Evolutionary conservation across 2,329 filamentous ascomycete species (phyloP).

Genomic region (Monosporascus cannonballus): DNA sequence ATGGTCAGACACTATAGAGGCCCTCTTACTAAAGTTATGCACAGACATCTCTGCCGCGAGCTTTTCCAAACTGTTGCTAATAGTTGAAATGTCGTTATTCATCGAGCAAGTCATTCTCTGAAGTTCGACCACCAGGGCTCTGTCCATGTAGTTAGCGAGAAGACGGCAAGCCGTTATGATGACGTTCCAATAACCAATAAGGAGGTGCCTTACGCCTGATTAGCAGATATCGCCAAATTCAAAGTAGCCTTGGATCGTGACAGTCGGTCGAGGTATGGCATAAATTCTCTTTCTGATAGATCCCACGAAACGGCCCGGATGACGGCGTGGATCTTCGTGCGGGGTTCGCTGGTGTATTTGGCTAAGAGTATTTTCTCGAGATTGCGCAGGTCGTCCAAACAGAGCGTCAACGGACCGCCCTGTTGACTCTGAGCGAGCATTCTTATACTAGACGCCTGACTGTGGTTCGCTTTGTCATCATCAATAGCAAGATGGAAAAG

Average conservation of each 20-base stretch:
- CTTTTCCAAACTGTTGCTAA: background rate
- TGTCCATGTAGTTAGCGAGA: background rate
- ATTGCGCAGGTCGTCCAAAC: slow-evolving; percentile 1
- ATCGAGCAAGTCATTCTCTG: slow-evolving; percentile 1
- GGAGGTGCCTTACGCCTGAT: background rate
- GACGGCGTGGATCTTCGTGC: slow-evolving; percentile 1
- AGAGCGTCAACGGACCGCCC: slow-evolving; percentile 1
- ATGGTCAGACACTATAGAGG: background rate
- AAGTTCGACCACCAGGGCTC: slow-evolving; percentile 4
- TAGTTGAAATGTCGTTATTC: background rate
- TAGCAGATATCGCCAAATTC: slow-evolving; percentile 3
- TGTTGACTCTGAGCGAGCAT: slow-evolving; percentile 3
- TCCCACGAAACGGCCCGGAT: slow-evolving; percentile 2
- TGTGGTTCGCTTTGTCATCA: background rate
- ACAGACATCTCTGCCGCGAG: too few relatives aligned
- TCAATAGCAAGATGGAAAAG: slow-evolving; percentile 1
- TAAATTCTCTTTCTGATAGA: slow-evolving; percentile 2
- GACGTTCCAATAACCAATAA: too few relatives aligned
- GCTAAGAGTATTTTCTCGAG: background rate
- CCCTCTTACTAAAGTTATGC: too few relatives aligned
- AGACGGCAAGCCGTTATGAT: too few relatives aligned
- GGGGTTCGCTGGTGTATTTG: background rate
- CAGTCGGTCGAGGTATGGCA: slow-evolving; percentile 1
- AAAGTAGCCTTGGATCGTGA: slow-evolving; percentile 4
- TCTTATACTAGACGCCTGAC: background rate